Percentiles rank a stretch among this genome's conserved stretches.
phyloP scores from a whole-genome alignment of 139 green algal genomes.

The Mesotaenium endlicherianum region DNA sequence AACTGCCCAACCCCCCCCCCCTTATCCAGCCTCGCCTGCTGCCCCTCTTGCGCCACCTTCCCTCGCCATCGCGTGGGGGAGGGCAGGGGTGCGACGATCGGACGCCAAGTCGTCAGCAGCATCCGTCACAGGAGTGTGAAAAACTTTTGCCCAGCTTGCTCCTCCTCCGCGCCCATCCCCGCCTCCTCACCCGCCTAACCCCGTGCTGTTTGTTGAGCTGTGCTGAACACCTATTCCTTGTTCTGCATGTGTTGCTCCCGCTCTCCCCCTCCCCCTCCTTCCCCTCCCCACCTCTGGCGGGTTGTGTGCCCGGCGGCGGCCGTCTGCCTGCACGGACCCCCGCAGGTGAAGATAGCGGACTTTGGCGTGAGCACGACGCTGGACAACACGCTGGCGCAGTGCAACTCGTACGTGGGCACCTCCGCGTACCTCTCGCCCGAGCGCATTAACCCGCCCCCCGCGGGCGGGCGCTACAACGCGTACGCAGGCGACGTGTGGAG shows the following conservation, averaged over 20 bases:
- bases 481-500: slow-evolving; percentile 42
- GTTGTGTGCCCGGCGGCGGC: neutral
- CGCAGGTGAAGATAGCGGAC: slow-evolving; percentile 55
- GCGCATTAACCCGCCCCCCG: slow-evolving; percentile 29
- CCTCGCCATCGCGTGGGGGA: too few relatives aligned
- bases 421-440: slow-evolving; percentile 50
- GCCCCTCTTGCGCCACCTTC: neutral
- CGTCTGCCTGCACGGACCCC: neutral
- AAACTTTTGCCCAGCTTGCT: too few relatives aligned
- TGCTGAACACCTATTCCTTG: too few relatives aligned
- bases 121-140: too few relatives aligned
- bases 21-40: too few relatives aligned
- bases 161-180: too few relatives aligned
- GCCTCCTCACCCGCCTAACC: too few relatives aligned
- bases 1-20: neutral
- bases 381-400: slow-evolving; percentile 48
- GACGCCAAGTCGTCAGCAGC: too few relatives aligned
- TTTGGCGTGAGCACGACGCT: slow-evolving; percentile 48
- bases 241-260: too few relatives aligned
- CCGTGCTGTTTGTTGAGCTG: too few relatives aligned
- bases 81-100: too few relatives aligned
- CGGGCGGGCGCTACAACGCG: slow-evolving; percentile 17
- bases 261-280: neutral
- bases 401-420: slow-evolving; percentile 50
- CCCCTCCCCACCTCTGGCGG: neutral